Base-by-base conservation (phyloP, 1,139 yeast genomes). In the Debaryomyces udenii region DNA sequence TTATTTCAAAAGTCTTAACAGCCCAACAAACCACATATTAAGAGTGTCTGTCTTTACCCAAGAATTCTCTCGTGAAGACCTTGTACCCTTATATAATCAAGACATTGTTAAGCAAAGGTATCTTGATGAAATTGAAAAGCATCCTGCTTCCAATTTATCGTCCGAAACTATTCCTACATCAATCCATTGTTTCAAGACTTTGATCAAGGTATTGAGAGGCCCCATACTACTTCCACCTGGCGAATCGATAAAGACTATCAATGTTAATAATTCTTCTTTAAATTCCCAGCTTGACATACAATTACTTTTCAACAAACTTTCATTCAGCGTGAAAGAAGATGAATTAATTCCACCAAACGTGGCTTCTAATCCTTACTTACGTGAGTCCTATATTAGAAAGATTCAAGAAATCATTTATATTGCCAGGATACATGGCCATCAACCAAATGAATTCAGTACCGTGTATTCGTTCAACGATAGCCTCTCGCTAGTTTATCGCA, bases 271-370 rank as follows among this genome's bases (percentile, higher is more conserved):
- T 33, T 69, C 78, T 2, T 66, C 71, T 1, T 61, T 84, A 46
- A 78, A 76, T 43, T 64, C 84, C 0, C 78, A 76, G 42, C 59
- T 83, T 4, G 82, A 86, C 49, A 73, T 85, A 2, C 58, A 63
- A 1, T 62, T 86, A 37, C 62, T 88, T 22, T 57, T 71, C 3
- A 53, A 70, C 1, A 74, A 69, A 40, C 65, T 83, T 31, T 63
- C 74, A 20, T 78, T 82, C 49, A 57, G 65, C 0, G 47, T 66
- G 10, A 64, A 68, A 34, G 63, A 64, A 3, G 64, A 67, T 24
- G 76, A 74, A 27, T 72, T 75, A 45, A 74, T 78, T 2, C 94
- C 96, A 1, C 88, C 90, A 3, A 65, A 76, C 39, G 60, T 73
- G 40, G 40, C 48, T 26, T 39, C 51, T 6, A 40, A 57, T 11